These are phyloP conservation scores for Syncephalastrum contaminatum DNA, from an alignment of 371 early-diverging fungal species.

Conservation along the genomic window DNA sequence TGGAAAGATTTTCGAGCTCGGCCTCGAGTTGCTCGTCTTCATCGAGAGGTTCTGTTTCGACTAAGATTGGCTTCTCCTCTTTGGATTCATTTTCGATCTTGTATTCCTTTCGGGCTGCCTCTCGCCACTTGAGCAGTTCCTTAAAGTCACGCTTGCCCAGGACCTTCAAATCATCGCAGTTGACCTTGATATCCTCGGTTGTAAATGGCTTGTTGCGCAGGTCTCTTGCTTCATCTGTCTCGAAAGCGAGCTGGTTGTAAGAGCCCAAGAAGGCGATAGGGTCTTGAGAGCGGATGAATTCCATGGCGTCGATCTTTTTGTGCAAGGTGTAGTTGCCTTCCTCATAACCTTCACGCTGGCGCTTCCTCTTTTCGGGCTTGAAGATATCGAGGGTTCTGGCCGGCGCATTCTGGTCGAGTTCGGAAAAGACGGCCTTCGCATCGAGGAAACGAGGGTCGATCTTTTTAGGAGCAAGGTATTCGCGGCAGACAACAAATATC, in stretches of 20 bases:
- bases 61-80: slow-evolving; percentile 35
- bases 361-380: slow-evolving; percentile 81
- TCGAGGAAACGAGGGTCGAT: slow-evolving; percentile 96
- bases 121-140: slow-evolving; percentile 86
- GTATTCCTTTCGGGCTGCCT: slow-evolving; percentile 61
- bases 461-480: slow-evolving; percentile 93
- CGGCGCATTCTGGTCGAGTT: slow-evolving; percentile 64
- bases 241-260: slow-evolving; percentile 74
- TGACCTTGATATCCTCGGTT: slow-evolving; percentile 75
- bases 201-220: slow-evolving; percentile 70
- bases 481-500: slow-evolving; percentile 98
- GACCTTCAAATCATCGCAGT: slow-evolving; percentile 88
- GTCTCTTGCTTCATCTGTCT: slow-evolving; percentile 60
- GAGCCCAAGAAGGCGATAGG: slow-evolving; percentile 76
- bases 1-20: slow-evolving; percentile 58
- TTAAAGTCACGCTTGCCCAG: slow-evolving; percentile 93
- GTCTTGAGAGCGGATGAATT: slow-evolving; percentile 78
- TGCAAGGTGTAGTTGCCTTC: slow-evolving; percentile 90
- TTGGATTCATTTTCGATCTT: slow-evolving; percentile 52
- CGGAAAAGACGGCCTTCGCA: slow-evolving; percentile 94
- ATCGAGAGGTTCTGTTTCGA: slow-evolving; percentile 55
- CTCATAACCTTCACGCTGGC: slow-evolving; percentile 96
- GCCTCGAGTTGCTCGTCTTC: slow-evolving; percentile 60
- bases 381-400: slow-evolving; percentile 65
- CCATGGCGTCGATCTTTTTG: slow-evolving; percentile 67